phyloP scores from a whole-genome alignment of 2,329 filamentous ascomycete genomes.

The Talaromyces sp. region DNA sequence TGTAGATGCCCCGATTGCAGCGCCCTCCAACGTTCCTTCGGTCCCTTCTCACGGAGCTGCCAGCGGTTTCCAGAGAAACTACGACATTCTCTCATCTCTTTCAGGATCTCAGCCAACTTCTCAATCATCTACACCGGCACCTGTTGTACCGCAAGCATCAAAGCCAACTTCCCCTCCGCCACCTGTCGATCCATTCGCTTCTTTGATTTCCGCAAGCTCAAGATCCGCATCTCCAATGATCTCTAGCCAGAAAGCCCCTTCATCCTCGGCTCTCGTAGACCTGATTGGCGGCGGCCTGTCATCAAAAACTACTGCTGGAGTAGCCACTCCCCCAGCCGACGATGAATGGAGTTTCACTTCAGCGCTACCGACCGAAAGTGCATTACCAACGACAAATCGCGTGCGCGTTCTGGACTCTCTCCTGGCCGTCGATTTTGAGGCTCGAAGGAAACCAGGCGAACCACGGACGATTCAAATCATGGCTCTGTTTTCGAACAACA shows the following conservation, averaged over 20 bases:
- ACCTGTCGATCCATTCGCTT: conserved; percentile 59
- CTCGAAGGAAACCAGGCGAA: conserved; percentile 55
- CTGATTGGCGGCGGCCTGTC: conserved; percentile 17
- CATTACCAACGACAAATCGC: conserved; percentile 59
- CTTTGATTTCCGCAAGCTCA: conserved; percentile 52
- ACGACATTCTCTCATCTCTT: conserved; percentile 56
- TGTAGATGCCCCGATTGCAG: conserved; percentile 22
- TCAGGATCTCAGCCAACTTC: conserved; percentile 47
- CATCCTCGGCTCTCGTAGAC: conserved; percentile 15
- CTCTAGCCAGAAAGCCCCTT: conserved; percentile 23
- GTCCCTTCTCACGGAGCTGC: conserved; percentile 27
- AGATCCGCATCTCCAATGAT: conserved; percentile 45
- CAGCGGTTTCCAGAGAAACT: conserved; percentile 45
- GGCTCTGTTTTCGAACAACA: conserved; percentile 81
- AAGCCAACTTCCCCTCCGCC: conserved; percentile 37
- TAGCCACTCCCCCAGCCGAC: conserved; percentile 47
- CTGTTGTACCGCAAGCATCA: conserved; percentile 36
- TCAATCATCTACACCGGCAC: conserved; percentile 49
- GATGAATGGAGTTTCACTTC: conserved; percentile 96
- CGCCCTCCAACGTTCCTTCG: conserved; percentile 40
- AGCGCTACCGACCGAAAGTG: conserved; percentile 62
- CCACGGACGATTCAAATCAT: conserved; percentile 63
- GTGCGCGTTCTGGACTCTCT: conserved; percentile 66
- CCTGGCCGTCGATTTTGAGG: conserved; percentile 70
- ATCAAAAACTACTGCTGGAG: conserved; percentile 19